A percentile compares a stretch with the other conserved stretches of the same genome.
phyloP scores from a whole-genome alignment of 176 grass and related monocot species.

The Olyra latifolia region DNA sequence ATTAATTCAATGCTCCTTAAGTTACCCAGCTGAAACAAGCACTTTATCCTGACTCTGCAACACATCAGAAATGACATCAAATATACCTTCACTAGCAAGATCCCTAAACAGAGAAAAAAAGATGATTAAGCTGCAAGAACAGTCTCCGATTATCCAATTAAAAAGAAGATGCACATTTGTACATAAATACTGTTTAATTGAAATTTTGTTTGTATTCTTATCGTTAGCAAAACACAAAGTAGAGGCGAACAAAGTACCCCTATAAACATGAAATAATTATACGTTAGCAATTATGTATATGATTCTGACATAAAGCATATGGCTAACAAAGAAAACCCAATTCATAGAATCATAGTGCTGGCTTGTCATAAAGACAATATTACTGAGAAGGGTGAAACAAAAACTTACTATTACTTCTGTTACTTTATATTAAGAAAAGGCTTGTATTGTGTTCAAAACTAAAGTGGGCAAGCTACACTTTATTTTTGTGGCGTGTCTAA shows the following conservation, averaged over 20 bases:
- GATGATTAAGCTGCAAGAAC: slow-evolving; percentile 27
- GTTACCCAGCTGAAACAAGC: slow-evolving; percentile 82
- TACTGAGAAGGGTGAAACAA: slow-evolving; percentile 11
- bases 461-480: not conserved
- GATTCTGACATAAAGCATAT: not conserved
- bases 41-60: slow-evolving; percentile 80
- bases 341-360: slow-evolving; percentile 1
- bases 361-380: not conserved
- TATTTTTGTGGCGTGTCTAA: not conserved
- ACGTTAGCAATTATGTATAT: not conserved
- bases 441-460: not conserved
- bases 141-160: slow-evolving; percentile 6
- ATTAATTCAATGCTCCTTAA: not conserved
- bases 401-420: not conserved
- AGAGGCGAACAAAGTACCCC: slow-evolving; percentile 10
- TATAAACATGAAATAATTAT: not conserved
- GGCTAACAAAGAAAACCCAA: not conserved
- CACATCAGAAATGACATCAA: slow-evolving; percentile 80
- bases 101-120: slow-evolving; percentile 52
- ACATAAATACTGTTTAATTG: slow-evolving; percentile 9
- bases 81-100: slow-evolving; percentile 67
- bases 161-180: not conserved
- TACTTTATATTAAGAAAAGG: not conserved
- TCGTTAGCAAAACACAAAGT: slow-evolving; percentile 26
- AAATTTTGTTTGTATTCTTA: not conserved